These are phyloP conservation scores for Suillus bovinus DNA, from an alignment of 768 basidiomycete genomes.

Conservation along the genomic window DNA sequence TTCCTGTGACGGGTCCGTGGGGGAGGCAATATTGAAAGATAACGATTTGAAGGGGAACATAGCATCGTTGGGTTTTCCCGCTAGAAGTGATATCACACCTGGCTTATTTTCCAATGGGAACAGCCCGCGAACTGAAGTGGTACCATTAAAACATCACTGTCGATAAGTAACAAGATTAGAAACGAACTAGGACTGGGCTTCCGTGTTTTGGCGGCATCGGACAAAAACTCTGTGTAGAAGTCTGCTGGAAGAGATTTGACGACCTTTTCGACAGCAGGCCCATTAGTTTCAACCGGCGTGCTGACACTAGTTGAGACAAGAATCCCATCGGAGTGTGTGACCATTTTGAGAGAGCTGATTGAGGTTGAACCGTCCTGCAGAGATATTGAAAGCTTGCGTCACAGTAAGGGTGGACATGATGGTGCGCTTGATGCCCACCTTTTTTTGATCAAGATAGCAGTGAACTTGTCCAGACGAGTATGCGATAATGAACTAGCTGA, in stretches of 20 bases:
- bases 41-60: conserved; percentile 91
- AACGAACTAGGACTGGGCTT: conserved; percentile 64
- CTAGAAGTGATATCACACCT: conserved; percentile 78
- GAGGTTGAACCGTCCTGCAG: neutral
- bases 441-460: neutral
- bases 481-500: too few relatives aligned
- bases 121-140: conserved; percentile 58
- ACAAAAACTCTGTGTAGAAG: conserved; percentile 63
- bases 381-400: neutral
- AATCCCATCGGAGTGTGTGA: conserved; percentile 11
- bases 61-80: conserved; percentile 89
- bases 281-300: neutral
- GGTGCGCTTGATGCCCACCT: neutral
- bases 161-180: neutral
- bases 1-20: conserved; percentile 44
- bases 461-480: neutral
- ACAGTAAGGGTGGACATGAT: neutral
- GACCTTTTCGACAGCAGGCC: neutral
- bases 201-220: conserved; percentile 57
- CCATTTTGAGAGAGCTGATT: neutral
- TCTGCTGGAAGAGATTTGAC: conserved; percentile 43
- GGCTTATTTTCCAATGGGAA: conserved; percentile 78
- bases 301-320: neutral
- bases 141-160: conserved; percentile 7
- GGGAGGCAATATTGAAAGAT: conserved; percentile 60